Evolutionary conservation across 345 rosid genomes (phyloP).

Genomic region (Psidium guajava): DNA sequence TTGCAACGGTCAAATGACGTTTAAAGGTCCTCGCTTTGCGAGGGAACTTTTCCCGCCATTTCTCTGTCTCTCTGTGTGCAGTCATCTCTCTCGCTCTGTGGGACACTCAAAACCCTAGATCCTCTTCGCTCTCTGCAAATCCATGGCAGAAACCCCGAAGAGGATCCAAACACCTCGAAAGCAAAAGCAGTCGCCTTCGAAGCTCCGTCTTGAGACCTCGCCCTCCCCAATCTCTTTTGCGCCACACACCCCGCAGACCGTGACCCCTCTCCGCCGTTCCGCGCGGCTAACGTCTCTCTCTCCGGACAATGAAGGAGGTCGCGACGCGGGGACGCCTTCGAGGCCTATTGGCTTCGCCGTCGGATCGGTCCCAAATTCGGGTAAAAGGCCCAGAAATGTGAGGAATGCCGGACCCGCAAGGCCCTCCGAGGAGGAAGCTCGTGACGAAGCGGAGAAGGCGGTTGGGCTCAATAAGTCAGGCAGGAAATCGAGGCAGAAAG

Average conservation of each 20-base stretch:
- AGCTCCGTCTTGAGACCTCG: slow-evolving; percentile 6
- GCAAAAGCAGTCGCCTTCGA: slow-evolving; percentile 18
- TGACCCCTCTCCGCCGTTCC: slow-evolving; percentile 43
- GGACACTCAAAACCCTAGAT: not conserved
- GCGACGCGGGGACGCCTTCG: not conserved
- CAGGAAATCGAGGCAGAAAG: not conserved
- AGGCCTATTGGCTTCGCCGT: not conserved
- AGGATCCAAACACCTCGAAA: slow-evolving; percentile 16
- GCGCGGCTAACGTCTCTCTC: slow-evolving; percentile 16
- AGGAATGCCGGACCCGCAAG: not conserved
- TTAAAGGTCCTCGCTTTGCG: not conserved
- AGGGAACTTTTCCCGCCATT: slow-evolving; percentile 63
- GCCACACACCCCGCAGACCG: slow-evolving; percentile 39
- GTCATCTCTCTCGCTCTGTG: not conserved
- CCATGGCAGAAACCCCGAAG: slow-evolving; percentile 37
- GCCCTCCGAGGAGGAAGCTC: not conserved
- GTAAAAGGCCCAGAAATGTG: not conserved
- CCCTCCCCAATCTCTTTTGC: slow-evolving; percentile 15
- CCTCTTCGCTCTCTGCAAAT: not conserved
- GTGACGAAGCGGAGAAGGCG: not conserved
- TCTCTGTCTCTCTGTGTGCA: not conserved
- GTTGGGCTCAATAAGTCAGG: not conserved
- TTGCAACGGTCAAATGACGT: not conserved
- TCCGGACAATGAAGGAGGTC: slow-evolving; percentile 3
- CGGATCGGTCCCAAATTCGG: not conserved